Evolutionary conservation across 2,329 filamentous ascomycete species (phyloP).

Genomic region (Pestalotiopsis sp.): DNA sequence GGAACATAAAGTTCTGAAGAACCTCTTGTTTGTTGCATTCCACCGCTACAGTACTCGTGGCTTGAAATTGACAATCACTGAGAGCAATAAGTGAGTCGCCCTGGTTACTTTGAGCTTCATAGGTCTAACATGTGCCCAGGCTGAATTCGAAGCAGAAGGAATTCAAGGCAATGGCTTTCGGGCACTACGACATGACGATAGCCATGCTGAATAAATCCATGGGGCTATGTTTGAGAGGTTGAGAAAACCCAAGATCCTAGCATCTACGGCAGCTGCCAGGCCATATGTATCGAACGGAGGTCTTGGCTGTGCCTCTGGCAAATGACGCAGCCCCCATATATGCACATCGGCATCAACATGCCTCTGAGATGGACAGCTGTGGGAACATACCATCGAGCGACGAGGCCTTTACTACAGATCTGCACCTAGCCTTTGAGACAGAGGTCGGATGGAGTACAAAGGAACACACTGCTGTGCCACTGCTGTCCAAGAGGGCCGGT

Average conservation of each 20-base stretch:
- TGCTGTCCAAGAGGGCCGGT: too few relatives aligned
- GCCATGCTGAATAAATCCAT: conserved; percentile 76
- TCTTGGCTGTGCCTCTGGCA: not conserved
- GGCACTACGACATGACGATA: conserved; percentile 70
- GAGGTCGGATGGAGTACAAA: too few relatives aligned
- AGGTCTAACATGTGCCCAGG: not conserved
- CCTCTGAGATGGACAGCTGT: too few relatives aligned
- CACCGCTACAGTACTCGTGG: conserved; percentile 34
- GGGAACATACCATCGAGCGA: too few relatives aligned
- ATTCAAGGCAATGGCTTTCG: conserved; percentile 42
- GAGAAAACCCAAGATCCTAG: not conserved
- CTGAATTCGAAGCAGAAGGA: conserved; percentile 23
- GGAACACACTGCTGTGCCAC: too few relatives aligned
- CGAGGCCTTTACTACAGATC: too few relatives aligned
- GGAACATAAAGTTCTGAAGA: conserved; percentile 75
- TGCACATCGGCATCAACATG: too few relatives aligned
- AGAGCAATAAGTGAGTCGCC: conserved; percentile 3
- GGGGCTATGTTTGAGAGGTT: conserved; percentile 62
- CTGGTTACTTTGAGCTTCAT: conserved; percentile 19
- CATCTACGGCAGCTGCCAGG: not conserved
- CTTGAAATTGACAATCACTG: conserved; percentile 26
- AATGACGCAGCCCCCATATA: too few relatives aligned
- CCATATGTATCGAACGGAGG: not conserved
- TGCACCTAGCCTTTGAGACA: too few relatives aligned
- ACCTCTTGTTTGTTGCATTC: conserved; percentile 58